These are phyloP conservation scores for Eremothecium coryli DNA, from an alignment of 1,139 yeast species.

Conservation along the genomic window DNA sequence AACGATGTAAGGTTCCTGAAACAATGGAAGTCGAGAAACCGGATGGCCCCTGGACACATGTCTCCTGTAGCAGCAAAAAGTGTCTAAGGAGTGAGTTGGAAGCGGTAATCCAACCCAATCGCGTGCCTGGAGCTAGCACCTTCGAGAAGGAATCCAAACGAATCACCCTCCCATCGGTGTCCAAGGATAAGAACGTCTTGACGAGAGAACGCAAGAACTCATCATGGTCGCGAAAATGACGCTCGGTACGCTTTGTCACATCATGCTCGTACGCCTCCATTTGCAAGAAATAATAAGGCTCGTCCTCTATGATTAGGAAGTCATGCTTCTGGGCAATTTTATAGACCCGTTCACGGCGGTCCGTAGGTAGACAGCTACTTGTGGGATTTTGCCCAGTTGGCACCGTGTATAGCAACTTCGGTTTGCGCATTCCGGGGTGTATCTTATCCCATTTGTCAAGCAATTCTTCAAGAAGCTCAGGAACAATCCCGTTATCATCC, in stretches of 20 bases:
- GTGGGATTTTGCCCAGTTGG: slow-evolving; percentile 96
- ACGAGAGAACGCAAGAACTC: slow-evolving; percentile 59
- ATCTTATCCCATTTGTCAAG: slow-evolving; percentile 60
- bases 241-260: slow-evolving; percentile 20
- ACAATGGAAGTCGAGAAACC: slow-evolving; percentile 70
- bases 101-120: slow-evolving; percentile 83
- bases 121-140: slow-evolving; percentile 80
- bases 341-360: slow-evolving; percentile 67
- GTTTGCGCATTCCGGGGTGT: slow-evolving; percentile 43
- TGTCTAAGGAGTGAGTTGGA: slow-evolving; percentile 60
- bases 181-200: slow-evolving; percentile 65
- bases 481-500: slow-evolving; percentile 72
- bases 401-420: slow-evolving; percentile 74
- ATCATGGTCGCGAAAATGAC: slow-evolving; percentile 32
- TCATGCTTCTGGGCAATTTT: slow-evolving; percentile 69
- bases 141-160: slow-evolving; percentile 84
- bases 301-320: slow-evolving; percentile 77
- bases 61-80: slow-evolving; percentile 64
- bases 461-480: slow-evolving; percentile 55
- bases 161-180: slow-evolving; percentile 77
- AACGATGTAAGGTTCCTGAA: slow-evolving; percentile 50
- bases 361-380: slow-evolving; percentile 64
- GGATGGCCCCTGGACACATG: slow-evolving; percentile 65
- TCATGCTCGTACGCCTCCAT: slow-evolving; percentile 56
- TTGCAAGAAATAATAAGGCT: slow-evolving; percentile 89